Percentiles rank a stretch among this genome's conserved stretches.
These are phyloP conservation scores for Dipteronia dyeriana DNA, from an alignment of 345 rosid species.

Conservation along the genomic window DNA sequence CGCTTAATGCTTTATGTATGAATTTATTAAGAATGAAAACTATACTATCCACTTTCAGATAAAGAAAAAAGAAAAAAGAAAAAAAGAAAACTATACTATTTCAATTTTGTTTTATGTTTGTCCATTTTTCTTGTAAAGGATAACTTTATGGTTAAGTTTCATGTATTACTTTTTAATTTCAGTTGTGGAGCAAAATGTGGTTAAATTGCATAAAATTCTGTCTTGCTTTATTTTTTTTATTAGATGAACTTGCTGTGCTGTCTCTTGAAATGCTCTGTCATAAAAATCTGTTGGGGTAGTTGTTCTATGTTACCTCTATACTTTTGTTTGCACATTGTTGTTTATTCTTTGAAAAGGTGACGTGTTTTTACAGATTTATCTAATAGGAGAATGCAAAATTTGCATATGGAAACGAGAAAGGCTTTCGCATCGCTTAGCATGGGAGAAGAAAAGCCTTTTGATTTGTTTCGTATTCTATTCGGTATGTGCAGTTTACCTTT, in stretches of 20 bases:
- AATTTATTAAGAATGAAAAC: too few species aligned
- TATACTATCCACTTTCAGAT: too few species aligned
- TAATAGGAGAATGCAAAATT: slow-evolving; percentile 36
- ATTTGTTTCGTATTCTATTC: slow-evolving; percentile 65
- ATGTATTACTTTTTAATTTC: too few species aligned
- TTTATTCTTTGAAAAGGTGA: slow-evolving; percentile 30
- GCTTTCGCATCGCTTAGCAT: slow-evolving; percentile 61
- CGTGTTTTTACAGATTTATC: slow-evolving; percentile 44
- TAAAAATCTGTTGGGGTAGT: not conserved
- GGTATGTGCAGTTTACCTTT: slow-evolving; percentile 37
- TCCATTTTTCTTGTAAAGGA: too few species aligned
- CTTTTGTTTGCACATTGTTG: slow-evolving; percentile 11
- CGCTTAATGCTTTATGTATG: too few species aligned
- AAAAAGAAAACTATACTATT: too few species aligned
- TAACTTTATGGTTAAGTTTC: too few species aligned
- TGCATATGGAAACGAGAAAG: slow-evolving; percentile 45
- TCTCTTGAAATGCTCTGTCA: not conserved
- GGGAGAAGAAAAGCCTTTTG: slow-evolving; percentile 64
- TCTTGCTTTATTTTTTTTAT: not conserved
- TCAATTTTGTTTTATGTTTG: too few species aligned
- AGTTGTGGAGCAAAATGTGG: too few species aligned
- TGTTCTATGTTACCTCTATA: not conserved
- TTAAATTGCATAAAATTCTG: not conserved
- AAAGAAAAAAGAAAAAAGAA: too few species aligned
- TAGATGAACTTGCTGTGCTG: not conserved